A percentile compares a stretch with the other conserved stretches of the same genome.
Evolutionary conservation across 164 flowering plant genomes (phyloP).

Genomic region (Euptelea pleiosperma): DNA sequence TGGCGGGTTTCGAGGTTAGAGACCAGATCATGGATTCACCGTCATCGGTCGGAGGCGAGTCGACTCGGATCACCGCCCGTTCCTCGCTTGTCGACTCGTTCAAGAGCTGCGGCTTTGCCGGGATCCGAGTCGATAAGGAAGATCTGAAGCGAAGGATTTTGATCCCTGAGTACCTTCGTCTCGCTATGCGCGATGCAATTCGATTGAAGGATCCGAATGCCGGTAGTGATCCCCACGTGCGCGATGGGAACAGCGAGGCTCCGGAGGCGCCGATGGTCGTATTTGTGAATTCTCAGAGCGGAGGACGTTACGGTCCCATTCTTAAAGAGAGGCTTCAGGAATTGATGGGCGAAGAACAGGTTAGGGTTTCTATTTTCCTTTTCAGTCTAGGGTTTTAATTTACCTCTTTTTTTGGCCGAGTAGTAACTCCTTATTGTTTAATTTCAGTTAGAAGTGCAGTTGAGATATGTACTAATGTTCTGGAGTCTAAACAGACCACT

Average conservation of each 20-base stretch:
- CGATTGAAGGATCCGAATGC: conserved; percentile 25
- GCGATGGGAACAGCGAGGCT: conserved; percentile 8
- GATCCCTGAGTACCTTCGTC: conserved; percentile 63
- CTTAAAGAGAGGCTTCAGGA: conserved; percentile 66
- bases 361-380: conserved; percentile 14
- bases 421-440: too few species aligned
- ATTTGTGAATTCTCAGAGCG: conserved; percentile 81
- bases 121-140: conserved; percentile 57
- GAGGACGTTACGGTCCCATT: conserved; percentile 79
- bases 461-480: too few species aligned
- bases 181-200: conserved; percentile 59
- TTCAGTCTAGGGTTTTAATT: background rate
- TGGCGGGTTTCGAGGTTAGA: background rate
- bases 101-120: conserved; percentile 50
- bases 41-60: conserved; percentile 1
- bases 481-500: too few species aligned
- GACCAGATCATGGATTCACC: conserved; percentile 11
- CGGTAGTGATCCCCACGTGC: conserved; percentile 6
- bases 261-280: conserved; percentile 72
- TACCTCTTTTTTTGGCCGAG: too few species aligned
- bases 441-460: too few species aligned
- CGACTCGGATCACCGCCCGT: conserved; percentile 25
- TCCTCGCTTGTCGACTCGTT: conserved; percentile 67
- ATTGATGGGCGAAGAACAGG: conserved; percentile 84
- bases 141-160: conserved; percentile 42